phyloP scores from a whole-genome alignment of 2,329 filamentous ascomycete genomes.

The Dothidotthia symphoricarpi region DNA sequence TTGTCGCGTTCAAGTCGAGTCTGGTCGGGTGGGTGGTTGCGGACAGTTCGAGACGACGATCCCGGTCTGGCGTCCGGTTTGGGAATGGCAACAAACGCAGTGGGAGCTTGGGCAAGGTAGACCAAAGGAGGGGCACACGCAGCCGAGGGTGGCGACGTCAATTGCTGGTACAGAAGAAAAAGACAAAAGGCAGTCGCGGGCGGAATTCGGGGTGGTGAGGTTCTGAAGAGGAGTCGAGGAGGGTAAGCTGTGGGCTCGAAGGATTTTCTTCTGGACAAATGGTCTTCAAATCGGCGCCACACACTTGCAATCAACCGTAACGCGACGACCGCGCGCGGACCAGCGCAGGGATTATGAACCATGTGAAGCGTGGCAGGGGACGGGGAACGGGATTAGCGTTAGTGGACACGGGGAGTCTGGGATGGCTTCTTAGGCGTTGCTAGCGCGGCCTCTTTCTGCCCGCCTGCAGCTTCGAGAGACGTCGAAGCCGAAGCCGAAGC shows the following conservation, averaged over 20 bases:
- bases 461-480: too few species aligned
- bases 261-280: slow-evolving; percentile 22
- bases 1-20: slow-evolving; percentile 8
- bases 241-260: slow-evolving; percentile 18
- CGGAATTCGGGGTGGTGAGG: slow-evolving; percentile 7
- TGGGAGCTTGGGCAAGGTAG: not conserved
- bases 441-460: too few species aligned
- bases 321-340: not conserved
- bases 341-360: not conserved
- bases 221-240: slow-evolving; percentile 15
- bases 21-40: slow-evolving; percentile 10
- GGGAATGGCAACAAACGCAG: not conserved
- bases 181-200: slow-evolving; percentile 3
- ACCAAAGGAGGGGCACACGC: slow-evolving; percentile 22
- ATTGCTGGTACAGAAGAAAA: slow-evolving; percentile 10
- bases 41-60: slow-evolving; percentile 13
- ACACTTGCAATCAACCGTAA: too few species aligned
- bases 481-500: too few species aligned
- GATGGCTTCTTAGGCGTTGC: too few species aligned
- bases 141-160: slow-evolving; percentile 8
- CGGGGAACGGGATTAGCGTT: too few species aligned
- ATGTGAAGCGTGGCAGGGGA: too few species aligned
- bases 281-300: too few species aligned
- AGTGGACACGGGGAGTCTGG: too few species aligned
- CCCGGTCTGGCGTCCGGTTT: slow-evolving; percentile 15